Percentiles rank a stretch among this genome's conserved stretches.
phyloP scores from a whole-genome alignment of 202 grass and related monocot genomes.

The Cymbopogon flexuosus region DNA sequence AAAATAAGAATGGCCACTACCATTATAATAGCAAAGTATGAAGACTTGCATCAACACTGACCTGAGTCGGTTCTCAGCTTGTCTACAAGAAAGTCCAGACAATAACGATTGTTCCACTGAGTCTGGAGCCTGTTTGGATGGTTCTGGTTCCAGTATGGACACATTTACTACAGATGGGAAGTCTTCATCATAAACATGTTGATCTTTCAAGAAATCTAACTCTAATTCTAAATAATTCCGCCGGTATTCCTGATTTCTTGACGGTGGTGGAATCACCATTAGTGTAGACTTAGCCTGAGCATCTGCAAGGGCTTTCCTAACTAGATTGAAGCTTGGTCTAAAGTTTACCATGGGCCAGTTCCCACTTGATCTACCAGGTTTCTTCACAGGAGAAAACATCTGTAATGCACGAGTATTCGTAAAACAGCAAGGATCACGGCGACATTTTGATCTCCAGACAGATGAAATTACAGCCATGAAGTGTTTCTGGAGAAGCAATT shows the following conservation, averaged over 20 bases:
- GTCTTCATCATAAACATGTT: constrained; percentile 32
- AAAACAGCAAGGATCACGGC: constrained; percentile 16
- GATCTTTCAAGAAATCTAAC: constrained; percentile 51
- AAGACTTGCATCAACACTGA: constrained; percentile 27
- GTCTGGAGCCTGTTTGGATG: constrained; percentile 23
- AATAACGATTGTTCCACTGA: constrained; percentile 31
- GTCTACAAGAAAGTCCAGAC: constrained; percentile 38
- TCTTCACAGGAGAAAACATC: constrained; percentile 17
- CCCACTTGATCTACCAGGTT: constrained; percentile 31
- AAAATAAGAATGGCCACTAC: background rate
- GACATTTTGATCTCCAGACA: constrained; percentile 85
- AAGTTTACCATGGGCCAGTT: constrained; percentile 43
- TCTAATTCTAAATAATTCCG: constrained; percentile 62
- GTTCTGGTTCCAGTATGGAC: constrained; percentile 56
- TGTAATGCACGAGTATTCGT: constrained; percentile 23
- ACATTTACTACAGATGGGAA: constrained; percentile 68
- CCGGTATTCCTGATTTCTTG: constrained; percentile 29
- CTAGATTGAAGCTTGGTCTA: constrained; percentile 48
- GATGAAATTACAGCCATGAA: constrained; percentile 89
- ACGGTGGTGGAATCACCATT: constrained; percentile 27
- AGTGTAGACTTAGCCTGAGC: constrained; percentile 40
- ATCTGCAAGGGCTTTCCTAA: constrained; percentile 64
- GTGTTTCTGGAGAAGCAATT: constrained; percentile 91
- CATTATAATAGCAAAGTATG: background rate
- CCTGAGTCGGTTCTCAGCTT: constrained; percentile 83